Evolutionary conservation across 495 filamentous ascomycete species (phyloP), one percentile per base, ranked within the genome.

Genomic region (Neurospora sp.): DNA sequence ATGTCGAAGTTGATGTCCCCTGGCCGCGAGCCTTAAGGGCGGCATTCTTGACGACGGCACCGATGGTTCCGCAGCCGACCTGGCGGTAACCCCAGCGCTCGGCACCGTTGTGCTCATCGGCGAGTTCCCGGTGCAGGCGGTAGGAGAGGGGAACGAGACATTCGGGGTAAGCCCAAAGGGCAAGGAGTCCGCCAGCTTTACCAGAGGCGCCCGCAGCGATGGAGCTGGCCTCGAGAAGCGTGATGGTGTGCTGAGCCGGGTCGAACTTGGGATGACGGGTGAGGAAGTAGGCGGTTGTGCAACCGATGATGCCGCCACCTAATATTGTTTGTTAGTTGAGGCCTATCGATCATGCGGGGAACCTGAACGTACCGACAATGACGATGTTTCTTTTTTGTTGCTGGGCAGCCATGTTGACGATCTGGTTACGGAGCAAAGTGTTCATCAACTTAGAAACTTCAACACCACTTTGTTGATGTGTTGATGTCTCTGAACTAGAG

Each of bases 291-390:
- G 96, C 96, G 16, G 93, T 93, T 71, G 93, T 96, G 81, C 90
- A 92, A 76, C 96, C 96, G 78, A 99, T 97, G 72, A 99, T 94
- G 78, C 96, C 96, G 76, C 95, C 96, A 75, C 96, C 95, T 94
- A 61, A 22, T 65, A 40, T 45, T 69, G 45, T 70, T 41, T 48
- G 35, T 37, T 20, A 16, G 53, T 42, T 41, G 27, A 22, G 6
- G 41, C 4, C n/a, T 9, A 53, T 61, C 12, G 27, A 31, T 61
- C 2, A 40, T 20, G 68, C 39, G 14, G 14, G 31, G 53, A 35
- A 6, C 48, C 4, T 35, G 45, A 65, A 72, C 87, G 76, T 83
- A 92, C 90, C 90, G 76, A 92, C 79, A 72, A 93, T 90, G 72
- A 92, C 87, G 73, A 93, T 92, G 70, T 92, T 87, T 76, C 89